Conservation (phyloP, 1,139 yeast species). For the Diutina neorugosa region DNA sequence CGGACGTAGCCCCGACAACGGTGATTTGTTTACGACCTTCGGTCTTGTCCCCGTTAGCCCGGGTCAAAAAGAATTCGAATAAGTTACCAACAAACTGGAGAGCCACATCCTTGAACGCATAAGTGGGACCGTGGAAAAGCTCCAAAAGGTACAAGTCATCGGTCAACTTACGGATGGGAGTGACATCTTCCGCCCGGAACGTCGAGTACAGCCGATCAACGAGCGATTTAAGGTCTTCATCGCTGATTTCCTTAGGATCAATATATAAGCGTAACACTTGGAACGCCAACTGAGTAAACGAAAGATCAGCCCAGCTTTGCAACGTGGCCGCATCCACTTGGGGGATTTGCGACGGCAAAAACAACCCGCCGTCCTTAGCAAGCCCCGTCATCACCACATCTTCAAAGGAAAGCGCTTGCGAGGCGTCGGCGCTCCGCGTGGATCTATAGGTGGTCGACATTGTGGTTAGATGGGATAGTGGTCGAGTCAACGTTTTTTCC, state of each 20-base stretch:
- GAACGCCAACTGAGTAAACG: slow-evolving; percentile 79
- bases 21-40: slow-evolving; percentile 68
- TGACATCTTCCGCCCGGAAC: slow-evolving; percentile 73
- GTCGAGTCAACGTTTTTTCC: background rate
- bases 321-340: slow-evolving; percentile 47
- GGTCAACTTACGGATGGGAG: slow-evolving; percentile 62
- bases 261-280: slow-evolving; percentile 77
- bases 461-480: background rate
- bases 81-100: slow-evolving; percentile 94
- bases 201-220: slow-evolving; percentile 72
- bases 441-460: slow-evolving; percentile 49
- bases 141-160: slow-evolving; percentile 65
- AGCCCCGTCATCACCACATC: slow-evolving; percentile 89
- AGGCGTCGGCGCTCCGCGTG: slow-evolving; percentile 45
- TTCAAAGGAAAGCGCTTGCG: slow-evolving; percentile 64
- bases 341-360: slow-evolving; percentile 79
- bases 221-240: slow-evolving; percentile 50
- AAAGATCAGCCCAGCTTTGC: slow-evolving; percentile 55
- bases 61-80: slow-evolving; percentile 78
- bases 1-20: slow-evolving; percentile 98
- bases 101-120: slow-evolving; percentile 98
- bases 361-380: slow-evolving; percentile 94
- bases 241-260: slow-evolving; percentile 55
- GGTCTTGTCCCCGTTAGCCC: slow-evolving; percentile 55
- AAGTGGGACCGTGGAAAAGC: slow-evolving; percentile 97